phyloP scores from a whole-genome alignment of 306 rosid species.

The Carpinus fangiana region DNA sequence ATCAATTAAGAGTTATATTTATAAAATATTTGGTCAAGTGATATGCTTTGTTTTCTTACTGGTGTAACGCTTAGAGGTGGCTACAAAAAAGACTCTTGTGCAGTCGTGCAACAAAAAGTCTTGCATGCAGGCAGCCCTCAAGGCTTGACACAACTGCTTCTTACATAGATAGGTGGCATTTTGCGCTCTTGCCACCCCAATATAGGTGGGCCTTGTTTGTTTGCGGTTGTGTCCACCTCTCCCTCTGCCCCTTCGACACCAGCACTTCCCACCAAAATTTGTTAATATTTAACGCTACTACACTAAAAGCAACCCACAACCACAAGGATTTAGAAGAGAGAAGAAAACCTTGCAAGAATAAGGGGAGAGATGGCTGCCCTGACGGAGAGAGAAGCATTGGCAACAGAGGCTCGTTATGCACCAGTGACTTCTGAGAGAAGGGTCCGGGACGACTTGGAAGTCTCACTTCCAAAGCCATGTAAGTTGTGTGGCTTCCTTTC shows the following conservation, averaged over 20 bases:
- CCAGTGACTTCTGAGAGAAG: slow-evolving; percentile 61
- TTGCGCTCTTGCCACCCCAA: slow-evolving; percentile 46
- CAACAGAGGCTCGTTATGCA: slow-evolving; percentile 60
- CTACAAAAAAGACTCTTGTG: no score
- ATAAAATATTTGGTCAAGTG: no score
- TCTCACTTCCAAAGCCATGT: slow-evolving; percentile 77
- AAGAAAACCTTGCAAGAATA: background rate
- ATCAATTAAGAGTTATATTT: no score
- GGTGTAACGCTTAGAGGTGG: no score
- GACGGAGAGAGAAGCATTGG: slow-evolving; percentile 50
- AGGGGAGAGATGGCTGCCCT: slow-evolving; percentile 37
- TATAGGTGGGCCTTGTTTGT: background rate
- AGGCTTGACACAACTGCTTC: slow-evolving; percentile 20
- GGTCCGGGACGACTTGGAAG: slow-evolving; percentile 71
- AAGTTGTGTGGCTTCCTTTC: background rate
- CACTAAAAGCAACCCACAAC: background rate
- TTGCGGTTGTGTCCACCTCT: background rate
- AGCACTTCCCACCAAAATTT: background rate
- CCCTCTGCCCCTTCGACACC: background rate
- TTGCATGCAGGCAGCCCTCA: slow-evolving; percentile 9
- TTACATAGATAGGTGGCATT: slow-evolving; percentile 7
- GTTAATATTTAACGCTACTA: background rate
- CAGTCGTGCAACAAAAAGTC: no score
- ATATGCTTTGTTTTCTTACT: no score
- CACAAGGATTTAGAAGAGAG: background rate